A percentile compares a stretch with the other conserved stretches of the same genome.
These are phyloP conservation scores for Dothistroma septosporum DNA, from an alignment of 2,329 filamentous ascomycete genomes.

Conservation along the genomic window DNA sequence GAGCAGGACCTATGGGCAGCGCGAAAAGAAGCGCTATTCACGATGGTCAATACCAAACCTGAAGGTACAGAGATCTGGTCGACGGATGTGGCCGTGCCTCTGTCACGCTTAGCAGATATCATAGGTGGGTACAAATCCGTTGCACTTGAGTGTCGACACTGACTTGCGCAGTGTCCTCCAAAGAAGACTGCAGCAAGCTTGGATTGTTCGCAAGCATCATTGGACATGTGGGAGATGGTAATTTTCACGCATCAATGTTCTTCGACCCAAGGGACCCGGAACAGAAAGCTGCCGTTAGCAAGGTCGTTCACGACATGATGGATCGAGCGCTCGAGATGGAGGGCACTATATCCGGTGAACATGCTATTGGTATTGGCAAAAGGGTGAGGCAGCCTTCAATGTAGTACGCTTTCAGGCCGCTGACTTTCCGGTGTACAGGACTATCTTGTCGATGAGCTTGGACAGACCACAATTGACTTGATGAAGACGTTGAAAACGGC, in stretches of 20 bases:
- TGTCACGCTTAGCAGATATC: conserved; percentile 59
- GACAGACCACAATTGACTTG: conserved; percentile 17
- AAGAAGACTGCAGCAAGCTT: conserved; percentile 81
- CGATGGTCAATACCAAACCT: conserved; percentile 54
- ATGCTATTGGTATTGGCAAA: conserved; percentile 25
- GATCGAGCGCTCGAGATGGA: conserved; percentile 89
- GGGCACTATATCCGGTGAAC: conserved; percentile 53
- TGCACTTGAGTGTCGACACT: background rate
- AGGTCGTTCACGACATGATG: conserved; percentile 84
- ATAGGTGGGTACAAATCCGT: conserved; percentile 35
- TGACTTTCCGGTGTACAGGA: conserved; percentile 2
- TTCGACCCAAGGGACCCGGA: conserved; percentile 68
- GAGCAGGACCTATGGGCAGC: conserved; percentile 52
- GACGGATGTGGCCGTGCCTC: conserved; percentile 58
- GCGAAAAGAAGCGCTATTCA: conserved; percentile 58
- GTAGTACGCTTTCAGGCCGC: background rate
- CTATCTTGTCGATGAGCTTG: conserved; percentile 19
- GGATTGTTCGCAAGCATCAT: conserved; percentile 83
- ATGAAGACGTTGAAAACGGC: conserved; percentile 21
- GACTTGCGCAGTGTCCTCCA: conserved; percentile 52
- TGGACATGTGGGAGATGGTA: conserved; percentile 88
- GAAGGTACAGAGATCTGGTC: conserved; percentile 58
- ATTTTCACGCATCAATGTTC: conserved; percentile 91
- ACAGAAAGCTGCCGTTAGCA: conserved; percentile 71
- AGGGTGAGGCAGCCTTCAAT: conserved; percentile 7